Conservation (phyloP, 106 monocot genomes). For the Dendrobium nobile region DNA sequence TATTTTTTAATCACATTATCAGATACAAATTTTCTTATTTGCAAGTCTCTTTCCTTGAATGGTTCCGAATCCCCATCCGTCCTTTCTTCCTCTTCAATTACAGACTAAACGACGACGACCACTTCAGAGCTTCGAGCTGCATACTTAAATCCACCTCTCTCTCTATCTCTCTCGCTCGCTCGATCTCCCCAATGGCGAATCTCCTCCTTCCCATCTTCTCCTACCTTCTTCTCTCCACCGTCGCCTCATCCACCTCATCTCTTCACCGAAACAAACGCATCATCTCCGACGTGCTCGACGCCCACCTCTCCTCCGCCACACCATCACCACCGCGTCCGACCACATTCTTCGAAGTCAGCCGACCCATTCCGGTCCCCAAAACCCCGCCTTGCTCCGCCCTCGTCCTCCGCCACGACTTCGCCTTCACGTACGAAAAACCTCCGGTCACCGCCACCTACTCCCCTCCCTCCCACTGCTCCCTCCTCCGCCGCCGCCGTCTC, state of each 20-base stretch:
- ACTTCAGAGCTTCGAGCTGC: no score
- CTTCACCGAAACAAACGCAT: no score
- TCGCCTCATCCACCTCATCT: not conserved
- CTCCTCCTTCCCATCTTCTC: not conserved
- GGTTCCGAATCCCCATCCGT: no score
- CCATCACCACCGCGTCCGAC: conserved; percentile 17
- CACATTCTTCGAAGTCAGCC: conserved; percentile 48
- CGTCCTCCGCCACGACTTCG: conserved; percentile 55
- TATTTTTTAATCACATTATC: no score
- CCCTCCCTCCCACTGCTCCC: conserved; percentile 34
- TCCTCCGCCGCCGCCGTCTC: conserved; percentile 37
- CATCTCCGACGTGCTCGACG: no score
- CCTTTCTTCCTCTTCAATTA: no score
- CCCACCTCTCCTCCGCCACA: no score
- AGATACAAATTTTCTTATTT: no score
- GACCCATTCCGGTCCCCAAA: conserved; percentile 32
- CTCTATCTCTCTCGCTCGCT: not conserved
- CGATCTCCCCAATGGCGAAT: not conserved
- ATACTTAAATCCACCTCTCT: no score
- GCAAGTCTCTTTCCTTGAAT: no score
- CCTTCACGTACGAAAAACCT: conserved; percentile 39
- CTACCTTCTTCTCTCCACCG: not conserved
- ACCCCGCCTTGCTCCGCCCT: conserved; percentile 41
- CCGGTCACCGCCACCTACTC: conserved; percentile 44
- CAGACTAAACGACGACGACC: no score